Base-by-base conservation (phyloP, 2,329 filamentous ascomycete species). In the Aciculosporium take region DNA sequence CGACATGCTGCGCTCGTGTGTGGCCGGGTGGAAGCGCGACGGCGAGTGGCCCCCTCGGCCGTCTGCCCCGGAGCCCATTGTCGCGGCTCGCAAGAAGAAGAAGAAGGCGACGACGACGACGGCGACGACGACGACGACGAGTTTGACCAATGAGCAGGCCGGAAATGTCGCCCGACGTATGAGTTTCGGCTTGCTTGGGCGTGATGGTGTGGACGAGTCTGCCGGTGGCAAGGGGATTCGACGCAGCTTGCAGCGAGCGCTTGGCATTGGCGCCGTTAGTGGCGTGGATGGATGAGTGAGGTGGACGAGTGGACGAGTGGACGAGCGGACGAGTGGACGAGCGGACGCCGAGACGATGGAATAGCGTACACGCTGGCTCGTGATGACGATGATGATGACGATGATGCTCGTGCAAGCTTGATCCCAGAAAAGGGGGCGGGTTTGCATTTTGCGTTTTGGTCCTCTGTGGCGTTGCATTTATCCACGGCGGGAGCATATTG, bases 11-110 rank as follows among this genome's bases (percentile, higher is more conserved):
- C 73, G 77, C 8, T 77, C 84, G 10, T 83, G 89, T 49, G 87
- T 96, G 1, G 72, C 81, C 23, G 89, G 89, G 33, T 95, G 89
- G 89, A 94, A 93, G 60, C 73, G 84, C 31, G 85, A 91, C 52
- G 88, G 87, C 13, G 85, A 94, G 59, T 96, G 89, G 89, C 88
- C 89, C 4, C 85, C 15, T 53, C 70, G 36, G 51, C 67, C 35
- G 66, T 73, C 53, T 57, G 68, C 47, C 64, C 42, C 62, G 50
- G 41, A 60, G 53, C 45, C 59, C 49, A 28, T 49, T 9, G 53
- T 63, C 4, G 60, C 58, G 3, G 53, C 59, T 9, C 60, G 61
- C 30, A 67, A 61, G 49, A 67, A 59, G 56, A 67, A 61, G 48
- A 56, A 57, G 53, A n/a, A 13, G 15, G 51, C 47, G 2, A 31